Conservation (phyloP, 495 filamentous ascomycete genomes). For the Penicillium arizonense region DNA sequence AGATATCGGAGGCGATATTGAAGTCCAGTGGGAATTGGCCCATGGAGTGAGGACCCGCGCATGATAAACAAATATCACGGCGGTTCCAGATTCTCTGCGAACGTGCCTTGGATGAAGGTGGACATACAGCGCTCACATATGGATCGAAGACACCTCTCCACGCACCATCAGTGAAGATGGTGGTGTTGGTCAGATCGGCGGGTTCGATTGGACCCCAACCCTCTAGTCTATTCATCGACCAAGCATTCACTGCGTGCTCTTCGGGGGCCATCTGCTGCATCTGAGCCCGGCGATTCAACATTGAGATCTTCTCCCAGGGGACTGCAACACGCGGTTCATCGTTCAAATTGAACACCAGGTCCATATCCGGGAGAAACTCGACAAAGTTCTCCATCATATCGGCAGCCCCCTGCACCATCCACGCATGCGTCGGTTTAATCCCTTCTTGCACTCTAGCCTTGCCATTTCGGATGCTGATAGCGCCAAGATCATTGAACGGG, state of each 20-base stretch:
- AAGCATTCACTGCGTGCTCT: constrained; percentile 24
- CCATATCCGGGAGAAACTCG: constrained; percentile 75
- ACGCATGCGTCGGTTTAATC: constrained; percentile 51
- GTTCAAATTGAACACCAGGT: constrained; percentile 75
- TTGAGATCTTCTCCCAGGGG: constrained; percentile 57
- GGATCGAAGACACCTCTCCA: constrained; percentile 45
- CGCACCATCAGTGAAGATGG: constrained; percentile 48
- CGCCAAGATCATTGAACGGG: constrained; percentile 49
- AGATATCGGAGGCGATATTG: constrained; percentile 62
- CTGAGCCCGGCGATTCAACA: constrained; percentile 36
- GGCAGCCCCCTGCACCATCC: constrained; percentile 58
- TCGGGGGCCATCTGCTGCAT: constrained; percentile 18
- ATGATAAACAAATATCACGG: constrained; percentile 59
- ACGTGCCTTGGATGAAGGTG: constrained; percentile 56
- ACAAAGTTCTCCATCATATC: constrained; percentile 66
- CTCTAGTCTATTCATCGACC: constrained; percentile 35
- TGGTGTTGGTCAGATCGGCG: constrained; percentile 39
- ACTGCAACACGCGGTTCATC: constrained; percentile 75
- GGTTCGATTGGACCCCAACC: constrained; percentile 46
- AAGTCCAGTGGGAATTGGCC: constrained; percentile 66
- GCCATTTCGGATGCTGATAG: constrained; percentile 46
- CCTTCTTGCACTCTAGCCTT: constrained; percentile 41
- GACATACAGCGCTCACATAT: constrained; percentile 53
- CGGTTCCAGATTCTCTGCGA: constrained; percentile 41
- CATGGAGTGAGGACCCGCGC: constrained; percentile 64